Evolutionary conservation across 768 basidiomycete genomes (phyloP), one percentile per base, ranked within the genome.

Genomic region (Kwoniella botswanensis): DNA sequence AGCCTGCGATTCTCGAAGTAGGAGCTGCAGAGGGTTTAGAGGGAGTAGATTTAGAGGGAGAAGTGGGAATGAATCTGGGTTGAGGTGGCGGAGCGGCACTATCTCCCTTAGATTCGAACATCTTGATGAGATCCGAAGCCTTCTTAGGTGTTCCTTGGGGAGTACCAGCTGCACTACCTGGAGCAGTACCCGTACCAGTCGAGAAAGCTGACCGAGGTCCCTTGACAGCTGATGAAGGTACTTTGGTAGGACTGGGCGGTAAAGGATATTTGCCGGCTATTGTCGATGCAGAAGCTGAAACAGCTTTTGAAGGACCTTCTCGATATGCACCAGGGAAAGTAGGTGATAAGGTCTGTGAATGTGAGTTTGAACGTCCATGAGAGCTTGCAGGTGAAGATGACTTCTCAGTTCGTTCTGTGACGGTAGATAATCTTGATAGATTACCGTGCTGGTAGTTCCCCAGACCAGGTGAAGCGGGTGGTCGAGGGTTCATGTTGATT

Each of bases 61-160:
- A 44, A 35, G 63, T 35, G 4, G 71, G 52, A 12, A 63, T 50
- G 58, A 71, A 74, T 43, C 24, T 35, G 26, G 67, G 71, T 46
- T 71, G 74, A n/a, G 64, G 67, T 18, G 56, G 65, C 18, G 70
- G 71, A 2, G 53, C 68, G 63, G 61, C 46, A 26, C 18, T 58
- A 22, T 41, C 35, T 17, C 64, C 59, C 17, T 61, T 59, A 24
- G 50, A 52, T 50, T 80, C 79, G 50, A 80, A 80, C 73, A 80
- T 67, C 68, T 70, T 76, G 58, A 80, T 80, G 4, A 80, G 73
- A 35, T 80, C 79, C 42, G 74, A 75, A 1, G 79, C 71, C 59
- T 76, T 76, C 53, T 74, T 77, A 7, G 79, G 77, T 1, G 72
- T 70, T 4, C 71, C 63, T 4, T 72, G 70, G 24, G 71, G 69